Conservation (phyloP, 805 yeast species). For the Wickerhamiella vanderwaltii region DNA sequence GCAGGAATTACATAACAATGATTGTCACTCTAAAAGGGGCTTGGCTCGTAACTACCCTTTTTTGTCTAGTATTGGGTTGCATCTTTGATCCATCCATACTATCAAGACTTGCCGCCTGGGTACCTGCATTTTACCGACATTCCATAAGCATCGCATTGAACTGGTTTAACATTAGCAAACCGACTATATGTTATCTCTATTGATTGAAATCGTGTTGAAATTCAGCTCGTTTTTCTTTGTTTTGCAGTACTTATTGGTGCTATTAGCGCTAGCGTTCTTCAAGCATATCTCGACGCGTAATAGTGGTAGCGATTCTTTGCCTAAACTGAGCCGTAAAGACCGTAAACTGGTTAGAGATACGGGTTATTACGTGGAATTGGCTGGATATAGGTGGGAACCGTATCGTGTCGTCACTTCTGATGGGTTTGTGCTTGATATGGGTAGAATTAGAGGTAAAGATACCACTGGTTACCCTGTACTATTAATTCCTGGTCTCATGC, state of each 20-base stretch:
- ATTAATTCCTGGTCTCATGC: slow-evolving; percentile 75
- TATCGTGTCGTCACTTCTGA: slow-evolving; percentile 60
- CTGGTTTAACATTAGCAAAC: no score
- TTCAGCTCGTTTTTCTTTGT: slow-evolving; percentile 22
- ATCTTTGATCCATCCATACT: no score
- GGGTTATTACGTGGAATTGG: slow-evolving; percentile 51
- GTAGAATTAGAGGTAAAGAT: slow-evolving; percentile 33
- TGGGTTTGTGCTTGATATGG: slow-evolving; percentile 60
- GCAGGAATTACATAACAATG: no score
- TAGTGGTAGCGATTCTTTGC: neutral
- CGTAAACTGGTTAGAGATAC: slow-evolving; percentile 40
- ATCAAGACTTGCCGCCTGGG: no score
- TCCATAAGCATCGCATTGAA: no score
- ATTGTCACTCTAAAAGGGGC: no score
- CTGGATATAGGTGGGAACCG: slow-evolving; percentile 48
- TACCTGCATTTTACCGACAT: no score
- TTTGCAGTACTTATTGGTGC: slow-evolving; percentile 17
- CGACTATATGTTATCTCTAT: neutral
- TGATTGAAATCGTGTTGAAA: slow-evolving; percentile 1
- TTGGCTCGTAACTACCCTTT: no score
- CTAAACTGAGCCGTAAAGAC: slow-evolving; percentile 27
- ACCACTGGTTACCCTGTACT: slow-evolving; percentile 44
- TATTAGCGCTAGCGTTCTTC: slow-evolving; percentile 21
- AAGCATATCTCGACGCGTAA: slow-evolving; percentile 9
- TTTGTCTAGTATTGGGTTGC: no score